Percentiles rank a stretch among this genome's conserved stretches.
phyloP scores from a whole-genome alignment of 2,329 filamentous ascomycete genomes.

The Fusarium tricinctum region DNA sequence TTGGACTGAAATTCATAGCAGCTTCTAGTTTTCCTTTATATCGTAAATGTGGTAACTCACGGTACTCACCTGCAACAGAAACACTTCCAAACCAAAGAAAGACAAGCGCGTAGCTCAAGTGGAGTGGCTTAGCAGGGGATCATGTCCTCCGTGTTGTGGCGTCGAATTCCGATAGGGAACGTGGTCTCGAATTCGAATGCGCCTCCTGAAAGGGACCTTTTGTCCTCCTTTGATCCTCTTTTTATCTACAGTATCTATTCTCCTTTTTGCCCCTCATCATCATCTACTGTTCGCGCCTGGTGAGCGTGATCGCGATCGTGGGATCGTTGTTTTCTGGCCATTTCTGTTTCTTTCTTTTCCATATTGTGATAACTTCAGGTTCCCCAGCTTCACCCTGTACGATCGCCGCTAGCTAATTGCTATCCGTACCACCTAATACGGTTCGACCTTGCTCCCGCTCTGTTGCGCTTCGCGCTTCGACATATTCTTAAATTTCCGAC shows the following conservation, averaged over 20 bases:
- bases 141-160: conserved; percentile 28
- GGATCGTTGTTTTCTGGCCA: conserved; percentile 26
- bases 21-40: background rate
- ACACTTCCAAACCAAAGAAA: conserved; percentile 15
- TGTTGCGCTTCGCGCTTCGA: background rate
- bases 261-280: conserved; percentile 32
- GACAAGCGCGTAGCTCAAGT: conserved; percentile 26
- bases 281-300: conserved; percentile 35
- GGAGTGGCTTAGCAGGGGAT: conserved; percentile 39
- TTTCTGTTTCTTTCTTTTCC: conserved; percentile 22
- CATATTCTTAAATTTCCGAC: conserved; percentile 2
- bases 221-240: conserved; percentile 24
- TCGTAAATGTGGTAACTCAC: background rate
- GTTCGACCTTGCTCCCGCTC: conserved; percentile 16
- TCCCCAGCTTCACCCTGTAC: conserved; percentile 18
- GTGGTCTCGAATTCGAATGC: conserved; percentile 43
- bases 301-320: conserved; percentile 39
- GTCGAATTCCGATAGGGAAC: conserved; percentile 39
- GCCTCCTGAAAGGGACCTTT: conserved; percentile 40
- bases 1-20: too few species aligned
- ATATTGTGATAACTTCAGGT: conserved; percentile 29
- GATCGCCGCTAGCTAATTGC: conserved; percentile 41
- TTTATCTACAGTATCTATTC: conserved; percentile 20
- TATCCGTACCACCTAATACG: conserved; percentile 21
- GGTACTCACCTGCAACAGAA: conserved; percentile 9